Evolutionary conservation across 495 filamentous ascomycete species (phyloP).

Genomic region (Apodospora peruviana): DNA sequence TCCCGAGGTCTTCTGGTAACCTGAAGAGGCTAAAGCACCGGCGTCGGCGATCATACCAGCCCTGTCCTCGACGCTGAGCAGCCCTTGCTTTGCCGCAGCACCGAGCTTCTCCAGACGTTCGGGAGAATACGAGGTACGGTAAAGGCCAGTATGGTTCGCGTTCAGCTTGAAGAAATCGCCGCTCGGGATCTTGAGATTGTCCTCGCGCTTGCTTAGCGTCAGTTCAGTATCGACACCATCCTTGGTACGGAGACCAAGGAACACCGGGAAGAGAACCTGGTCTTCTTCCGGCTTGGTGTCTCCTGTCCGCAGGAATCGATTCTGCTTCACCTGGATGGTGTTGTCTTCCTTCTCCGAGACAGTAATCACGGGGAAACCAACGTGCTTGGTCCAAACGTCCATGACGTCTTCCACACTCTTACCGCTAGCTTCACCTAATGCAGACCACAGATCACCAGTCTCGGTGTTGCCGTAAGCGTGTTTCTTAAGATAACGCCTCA

Average conservation of each 20-base stretch:
- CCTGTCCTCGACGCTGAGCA: conserved; percentile 88
- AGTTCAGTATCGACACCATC: conserved; percentile 56
- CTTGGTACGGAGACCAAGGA: conserved; percentile 63
- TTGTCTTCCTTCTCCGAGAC: conserved; percentile 57
- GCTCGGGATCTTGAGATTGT: conserved; percentile 59
- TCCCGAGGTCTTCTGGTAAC: conserved; percentile 89
- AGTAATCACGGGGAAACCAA: conserved; percentile 67
- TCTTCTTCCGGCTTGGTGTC: conserved; percentile 82
- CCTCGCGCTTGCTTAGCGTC: conserved; percentile 67
- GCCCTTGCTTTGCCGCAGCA: conserved; percentile 75
- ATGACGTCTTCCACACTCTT: conserved; percentile 78
- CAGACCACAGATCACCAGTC: conserved; percentile 87
- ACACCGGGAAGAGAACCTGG: conserved; percentile 68
- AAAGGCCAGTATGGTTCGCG: conserved; percentile 68
- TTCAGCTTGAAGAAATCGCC: conserved; percentile 75
- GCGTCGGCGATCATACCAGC: conserved; percentile 96
- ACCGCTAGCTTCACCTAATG: conserved; percentile 82
- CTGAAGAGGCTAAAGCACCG: conserved; percentile 81
- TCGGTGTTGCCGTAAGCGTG: conserved; percentile 83
- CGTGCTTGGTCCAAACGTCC: conserved; percentile 74
- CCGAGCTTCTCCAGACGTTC: conserved; percentile 66
- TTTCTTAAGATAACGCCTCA: conserved; percentile 88
- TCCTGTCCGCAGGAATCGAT: conserved; percentile 68
- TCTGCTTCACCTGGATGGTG: conserved; percentile 65
- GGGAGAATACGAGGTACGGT: conserved; percentile 65